Evolutionary conservation across 2,329 filamentous ascomycete species (phyloP).

Genomic region (Zymoseptoria crescenta): DNA sequence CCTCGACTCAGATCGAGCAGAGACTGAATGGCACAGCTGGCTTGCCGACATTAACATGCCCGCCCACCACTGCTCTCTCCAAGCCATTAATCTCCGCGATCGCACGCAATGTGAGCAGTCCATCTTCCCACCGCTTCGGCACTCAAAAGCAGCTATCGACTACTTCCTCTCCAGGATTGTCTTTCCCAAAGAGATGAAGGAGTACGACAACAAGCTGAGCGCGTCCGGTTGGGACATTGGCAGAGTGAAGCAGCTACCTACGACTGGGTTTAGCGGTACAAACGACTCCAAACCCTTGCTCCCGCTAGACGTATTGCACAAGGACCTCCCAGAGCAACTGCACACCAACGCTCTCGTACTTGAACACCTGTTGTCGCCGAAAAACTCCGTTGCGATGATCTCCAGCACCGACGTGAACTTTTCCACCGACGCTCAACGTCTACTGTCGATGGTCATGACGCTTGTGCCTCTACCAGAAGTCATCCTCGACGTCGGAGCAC

Average conservation of each 20-base stretch:
- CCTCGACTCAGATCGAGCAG: no score
- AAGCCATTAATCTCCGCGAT: conserved; percentile 25
- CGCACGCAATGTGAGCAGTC: conserved; percentile 10
- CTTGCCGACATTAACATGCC: no score
- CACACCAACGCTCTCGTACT: conserved; percentile 64
- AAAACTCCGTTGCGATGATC: conserved; percentile 37
- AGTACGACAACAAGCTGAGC: conserved; percentile 56
- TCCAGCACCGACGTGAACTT: not conserved
- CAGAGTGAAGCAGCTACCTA: conserved; percentile 42
- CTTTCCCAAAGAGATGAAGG: conserved; percentile 57
- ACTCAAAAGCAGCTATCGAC: conserved; percentile 49
- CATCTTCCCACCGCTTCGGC: conserved; percentile 41
- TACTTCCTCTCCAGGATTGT: conserved; percentile 61
- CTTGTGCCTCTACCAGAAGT: conserved; percentile 44
- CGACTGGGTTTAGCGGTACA: conserved; percentile 65
- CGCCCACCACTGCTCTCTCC: conserved; percentile 13
- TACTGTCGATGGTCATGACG: conserved; percentile 40
- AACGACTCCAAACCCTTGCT: conserved; percentile 57
- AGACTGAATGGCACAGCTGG: no score
- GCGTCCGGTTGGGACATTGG: conserved; percentile 63
- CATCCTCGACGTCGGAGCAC: conserved; percentile 63
- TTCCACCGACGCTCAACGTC: conserved; percentile 13
- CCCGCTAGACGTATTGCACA: conserved; percentile 53
- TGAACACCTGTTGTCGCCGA: conserved; percentile 46
- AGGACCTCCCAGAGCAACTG: conserved; percentile 48